A percentile compares a stretch with the other conserved stretches of the same genome.
Evolutionary conservation across 1,139 yeast species (phyloP).

Genomic region (Yarrowia galli): DNA sequence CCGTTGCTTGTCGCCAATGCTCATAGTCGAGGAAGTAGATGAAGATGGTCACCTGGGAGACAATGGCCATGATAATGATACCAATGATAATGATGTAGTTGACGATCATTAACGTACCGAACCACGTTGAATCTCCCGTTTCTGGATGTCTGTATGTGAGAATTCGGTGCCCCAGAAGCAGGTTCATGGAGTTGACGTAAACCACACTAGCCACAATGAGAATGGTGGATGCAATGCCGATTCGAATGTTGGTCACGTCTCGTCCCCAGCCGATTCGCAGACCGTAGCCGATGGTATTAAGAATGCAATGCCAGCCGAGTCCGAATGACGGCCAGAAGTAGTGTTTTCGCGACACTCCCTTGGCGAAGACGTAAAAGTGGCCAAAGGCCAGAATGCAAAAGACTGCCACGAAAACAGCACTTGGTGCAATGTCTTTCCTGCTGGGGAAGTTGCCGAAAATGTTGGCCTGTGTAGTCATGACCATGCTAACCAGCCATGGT

Average conservation of each 20-base stretch:
- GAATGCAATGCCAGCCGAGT: slow-evolving; percentile 60
- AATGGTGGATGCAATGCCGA: slow-evolving; percentile 68
- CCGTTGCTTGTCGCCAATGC: slow-evolving; percentile 60
- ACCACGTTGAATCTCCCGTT: slow-evolving; percentile 64
- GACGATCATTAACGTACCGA: slow-evolving; percentile 62
- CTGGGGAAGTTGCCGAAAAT: slow-evolving; percentile 71
- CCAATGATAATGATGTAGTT: slow-evolving; percentile 64
- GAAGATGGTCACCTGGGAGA: slow-evolving; percentile 71
- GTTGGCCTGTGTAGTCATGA: slow-evolving; percentile 32
- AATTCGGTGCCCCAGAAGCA: slow-evolving; percentile 71
- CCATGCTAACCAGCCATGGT: slow-evolving; percentile 16
- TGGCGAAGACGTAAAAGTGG: slow-evolving; percentile 59
- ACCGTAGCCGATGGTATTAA: slow-evolving; percentile 67
- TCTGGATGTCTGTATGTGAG: slow-evolving; percentile 87
- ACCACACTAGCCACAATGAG: slow-evolving; percentile 60
- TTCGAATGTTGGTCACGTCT: slow-evolving; percentile 55
- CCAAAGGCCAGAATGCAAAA: slow-evolving; percentile 59
- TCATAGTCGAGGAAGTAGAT: slow-evolving; percentile 60
- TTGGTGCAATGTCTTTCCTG: slow-evolving; percentile 64
- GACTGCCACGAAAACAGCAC: slow-evolving; percentile 63
- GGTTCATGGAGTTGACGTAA: slow-evolving; percentile 54
- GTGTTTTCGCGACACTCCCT: slow-evolving; percentile 67
- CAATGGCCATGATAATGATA: slow-evolving; percentile 69
- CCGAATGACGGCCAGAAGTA: slow-evolving; percentile 65
- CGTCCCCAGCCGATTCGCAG: slow-evolving; percentile 66